Evolutionary conservation across 2,329 filamentous ascomycete species (phyloP).

Genomic region (Cercospora sojina): DNA sequence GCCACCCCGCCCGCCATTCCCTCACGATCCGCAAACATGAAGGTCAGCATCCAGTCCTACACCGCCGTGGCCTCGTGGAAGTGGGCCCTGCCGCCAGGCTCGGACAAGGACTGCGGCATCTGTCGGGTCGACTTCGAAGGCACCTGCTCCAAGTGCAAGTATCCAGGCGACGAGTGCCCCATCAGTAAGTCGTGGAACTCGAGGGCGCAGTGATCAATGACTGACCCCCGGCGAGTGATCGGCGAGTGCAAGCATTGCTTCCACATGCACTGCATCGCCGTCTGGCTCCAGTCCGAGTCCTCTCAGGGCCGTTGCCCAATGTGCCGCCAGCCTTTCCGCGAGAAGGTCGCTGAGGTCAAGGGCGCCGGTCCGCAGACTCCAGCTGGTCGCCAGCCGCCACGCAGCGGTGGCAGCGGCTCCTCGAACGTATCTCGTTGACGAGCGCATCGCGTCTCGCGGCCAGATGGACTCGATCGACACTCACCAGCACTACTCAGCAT

Average conservation of each 20-base stretch:
- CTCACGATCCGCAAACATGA: constrained; percentile 60
- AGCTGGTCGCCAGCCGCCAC: not conserved
- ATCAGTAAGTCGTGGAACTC: constrained; percentile 62
- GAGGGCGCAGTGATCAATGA: constrained; percentile 13
- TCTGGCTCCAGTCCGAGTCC: constrained; percentile 94
- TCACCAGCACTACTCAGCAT: not conserved
- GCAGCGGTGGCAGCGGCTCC: constrained; percentile 1
- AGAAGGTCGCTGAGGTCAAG: constrained; percentile 34
- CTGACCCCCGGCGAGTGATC: constrained; percentile 62
- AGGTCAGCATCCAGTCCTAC: constrained; percentile 92
- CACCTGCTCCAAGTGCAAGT: constrained; percentile 97
- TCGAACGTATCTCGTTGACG: not conserved
- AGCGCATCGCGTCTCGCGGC: not conserved
- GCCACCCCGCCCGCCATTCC: not conserved
- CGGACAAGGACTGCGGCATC: constrained; percentile 86
- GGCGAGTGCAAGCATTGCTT: constrained; percentile 98
- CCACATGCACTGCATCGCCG: constrained; percentile 95
- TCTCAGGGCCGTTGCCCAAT: constrained; percentile 94
- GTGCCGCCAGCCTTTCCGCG: constrained; percentile 73
- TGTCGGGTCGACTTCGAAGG: constrained; percentile 98
- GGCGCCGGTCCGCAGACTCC: constrained; percentile 15
- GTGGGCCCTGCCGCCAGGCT: constrained; percentile 93
- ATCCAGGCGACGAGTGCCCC: constrained; percentile 92
- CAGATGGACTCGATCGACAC: not conserved
- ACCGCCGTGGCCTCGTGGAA: constrained; percentile 93